Conservation (phyloP, 78 protist genomes). For the Anaeramoeba flamelloides region DNA sequence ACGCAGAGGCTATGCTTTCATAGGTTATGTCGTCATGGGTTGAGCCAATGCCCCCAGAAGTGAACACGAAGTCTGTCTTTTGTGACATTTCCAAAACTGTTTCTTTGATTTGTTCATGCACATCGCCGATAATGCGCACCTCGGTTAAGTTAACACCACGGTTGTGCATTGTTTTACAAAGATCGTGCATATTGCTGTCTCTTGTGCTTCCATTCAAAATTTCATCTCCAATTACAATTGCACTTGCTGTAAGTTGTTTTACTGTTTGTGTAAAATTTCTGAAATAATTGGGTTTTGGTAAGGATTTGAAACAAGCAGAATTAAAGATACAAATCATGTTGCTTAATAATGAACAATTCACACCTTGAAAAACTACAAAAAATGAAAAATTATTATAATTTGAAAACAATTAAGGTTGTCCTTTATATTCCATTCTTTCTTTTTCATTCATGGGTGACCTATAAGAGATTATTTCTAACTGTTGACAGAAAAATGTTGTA, state of each 20-base stretch:
- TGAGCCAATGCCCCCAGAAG: slow-evolving; percentile 19
- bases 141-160: not conserved
- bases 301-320: too few species aligned
- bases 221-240: slow-evolving; percentile 12
- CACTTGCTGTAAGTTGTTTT: not conserved
- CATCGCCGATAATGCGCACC: slow-evolving; percentile 6
- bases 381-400: too few species aligned
- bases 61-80: slow-evolving; percentile 2
- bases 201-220: slow-evolving; percentile 5
- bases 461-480: too few species aligned
- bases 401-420: too few species aligned
- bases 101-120: not conserved
- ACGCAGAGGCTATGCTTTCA: slow-evolving; percentile 11
- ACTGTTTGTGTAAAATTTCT: too few species aligned
- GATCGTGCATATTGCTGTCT: not conserved
- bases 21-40: slow-evolving; percentile 21
- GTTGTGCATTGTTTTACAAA: not conserved
- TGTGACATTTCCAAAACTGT: not conserved
- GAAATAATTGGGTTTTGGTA: too few species aligned
- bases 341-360: too few species aligned
- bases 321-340: too few species aligned
- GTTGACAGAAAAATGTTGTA: too few species aligned
- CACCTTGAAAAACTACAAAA: too few species aligned
- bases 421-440: too few species aligned
- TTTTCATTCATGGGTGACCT: too few species aligned